phyloP scores from a whole-genome alignment of 176 grass and related monocot genomes.

The Hordeum marinum region DNA sequence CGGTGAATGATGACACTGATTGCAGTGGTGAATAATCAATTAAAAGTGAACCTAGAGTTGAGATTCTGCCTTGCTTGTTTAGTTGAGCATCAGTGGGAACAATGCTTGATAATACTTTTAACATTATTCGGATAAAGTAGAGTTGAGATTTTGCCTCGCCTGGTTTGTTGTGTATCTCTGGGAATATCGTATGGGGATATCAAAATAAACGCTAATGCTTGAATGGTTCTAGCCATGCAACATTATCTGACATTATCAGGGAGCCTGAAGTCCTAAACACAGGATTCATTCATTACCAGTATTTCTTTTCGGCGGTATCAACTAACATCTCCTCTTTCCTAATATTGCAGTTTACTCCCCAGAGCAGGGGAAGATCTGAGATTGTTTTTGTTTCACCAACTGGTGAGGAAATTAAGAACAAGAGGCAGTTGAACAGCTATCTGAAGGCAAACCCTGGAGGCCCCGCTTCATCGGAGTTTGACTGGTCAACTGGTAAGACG shows the following conservation, averaged over 20 bases:
- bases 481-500: constrained; percentile 84
- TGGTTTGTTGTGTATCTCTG: neutral
- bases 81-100: neutral
- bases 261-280: neutral
- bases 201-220: neutral
- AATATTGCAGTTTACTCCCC: constrained; percentile 64
- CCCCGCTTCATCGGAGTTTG: constrained; percentile 73
- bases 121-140: neutral
- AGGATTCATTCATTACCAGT: neutral
- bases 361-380: constrained; percentile 59
- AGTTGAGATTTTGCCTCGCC: neutral
- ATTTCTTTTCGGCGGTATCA: neutral
- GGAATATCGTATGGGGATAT: neutral
- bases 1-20: neutral
- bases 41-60: neutral
- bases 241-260: neutral
- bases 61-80: neutral
- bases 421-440: constrained; percentile 75
- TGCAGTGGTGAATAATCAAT: neutral
- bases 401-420: constrained; percentile 91
- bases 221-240: neutral
- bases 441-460: constrained; percentile 77
- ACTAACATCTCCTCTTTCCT: constrained; percentile 24
- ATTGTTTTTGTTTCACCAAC: constrained; percentile 87
- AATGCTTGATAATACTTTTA: neutral